Evolutionary conservation across 2,329 filamentous ascomycete species (phyloP).

Genomic region (Capronia coronata): DNA sequence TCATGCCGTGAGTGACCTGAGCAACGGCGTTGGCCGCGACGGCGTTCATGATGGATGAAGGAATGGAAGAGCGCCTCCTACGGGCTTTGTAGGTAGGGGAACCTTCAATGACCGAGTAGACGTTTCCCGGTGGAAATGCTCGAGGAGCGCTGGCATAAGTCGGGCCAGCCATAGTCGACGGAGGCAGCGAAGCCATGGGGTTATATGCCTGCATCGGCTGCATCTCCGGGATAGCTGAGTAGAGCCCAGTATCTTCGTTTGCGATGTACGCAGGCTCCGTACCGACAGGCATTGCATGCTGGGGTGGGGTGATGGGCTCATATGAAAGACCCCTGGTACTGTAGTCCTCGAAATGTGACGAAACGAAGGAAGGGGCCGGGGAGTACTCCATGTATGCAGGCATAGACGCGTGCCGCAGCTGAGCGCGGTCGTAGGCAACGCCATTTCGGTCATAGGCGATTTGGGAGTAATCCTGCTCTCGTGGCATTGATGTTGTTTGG

Average conservation of each 20-base stretch:
- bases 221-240: conserved; percentile 89
- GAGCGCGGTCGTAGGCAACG: conserved; percentile 71
- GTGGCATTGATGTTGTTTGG: conserved; percentile 67
- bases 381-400: conserved; percentile 97
- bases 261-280: conserved; percentile 94
- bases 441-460: conserved; percentile 90
- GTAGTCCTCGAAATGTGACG: conserved; percentile 98
- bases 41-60: conserved; percentile 66
- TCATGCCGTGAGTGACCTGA: conserved; percentile 39
- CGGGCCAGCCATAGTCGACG: conserved; percentile 71
- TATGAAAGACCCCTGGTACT: conserved; percentile 93
- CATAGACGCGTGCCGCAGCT: conserved; percentile 97
- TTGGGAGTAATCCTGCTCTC: conserved; percentile 75
- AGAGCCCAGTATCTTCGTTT: conserved; percentile 93
- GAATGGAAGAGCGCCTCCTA: conserved; percentile 85
- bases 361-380: conserved; percentile 93
- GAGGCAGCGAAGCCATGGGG: conserved; percentile 83
- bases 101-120: conserved; percentile 93
- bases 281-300: conserved; percentile 73
- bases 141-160: conserved; percentile 62
- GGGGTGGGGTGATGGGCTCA: conserved; percentile 92
- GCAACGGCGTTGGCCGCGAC: conserved; percentile 52
- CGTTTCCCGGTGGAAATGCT: conserved; percentile 65
- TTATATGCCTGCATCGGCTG: conserved; percentile 69
- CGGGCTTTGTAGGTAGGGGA: conserved; percentile 99